Evolutionary conservation across 495 filamentous ascomycete genomes (phyloP).

Genomic region (Cercophora newfieldiana): DNA sequence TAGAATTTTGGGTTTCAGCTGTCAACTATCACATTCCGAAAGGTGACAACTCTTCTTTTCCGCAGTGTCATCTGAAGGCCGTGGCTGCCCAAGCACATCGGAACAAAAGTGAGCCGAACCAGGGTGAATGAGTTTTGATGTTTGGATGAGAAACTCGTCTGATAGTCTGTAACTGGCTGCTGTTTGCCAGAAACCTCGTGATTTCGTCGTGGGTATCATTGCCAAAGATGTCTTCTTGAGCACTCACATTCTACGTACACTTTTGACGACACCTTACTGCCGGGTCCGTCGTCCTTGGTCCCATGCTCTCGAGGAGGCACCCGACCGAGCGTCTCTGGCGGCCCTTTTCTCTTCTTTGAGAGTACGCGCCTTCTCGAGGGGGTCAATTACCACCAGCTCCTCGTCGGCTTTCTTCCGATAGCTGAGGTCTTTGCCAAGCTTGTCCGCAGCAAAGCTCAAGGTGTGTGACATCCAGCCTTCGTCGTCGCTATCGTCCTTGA

Average conservation of each 20-base stretch:
- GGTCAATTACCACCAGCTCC: conserved; percentile 93
- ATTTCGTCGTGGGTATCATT: not conserved
- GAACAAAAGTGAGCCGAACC: too few relatives aligned
- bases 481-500: conserved; percentile 62
- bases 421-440: conserved; percentile 84
- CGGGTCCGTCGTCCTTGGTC: conserved; percentile 45
- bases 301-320: conserved; percentile 55
- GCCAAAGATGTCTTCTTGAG: not conserved
- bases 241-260: not conserved
- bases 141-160: too few relatives aligned
- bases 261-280: not conserved
- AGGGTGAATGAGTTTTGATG: too few relatives aligned
- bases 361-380: conserved; percentile 77
- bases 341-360: conserved; percentile 62
- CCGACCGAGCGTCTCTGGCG: conserved; percentile 50
- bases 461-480: conserved; percentile 68
- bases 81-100: too few relatives aligned
- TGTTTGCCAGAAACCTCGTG: not conserved
- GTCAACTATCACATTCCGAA: too few relatives aligned
- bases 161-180: not conserved
- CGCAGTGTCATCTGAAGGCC: too few relatives aligned
- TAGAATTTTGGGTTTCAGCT: too few relatives aligned
- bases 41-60: too few relatives aligned
- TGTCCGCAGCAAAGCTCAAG: conserved; percentile 84
- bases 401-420: conserved; percentile 88